Evolutionary conservation across 2,329 filamentous ascomycete species (phyloP).

Genomic region (Beauveria bassiana): DNA sequence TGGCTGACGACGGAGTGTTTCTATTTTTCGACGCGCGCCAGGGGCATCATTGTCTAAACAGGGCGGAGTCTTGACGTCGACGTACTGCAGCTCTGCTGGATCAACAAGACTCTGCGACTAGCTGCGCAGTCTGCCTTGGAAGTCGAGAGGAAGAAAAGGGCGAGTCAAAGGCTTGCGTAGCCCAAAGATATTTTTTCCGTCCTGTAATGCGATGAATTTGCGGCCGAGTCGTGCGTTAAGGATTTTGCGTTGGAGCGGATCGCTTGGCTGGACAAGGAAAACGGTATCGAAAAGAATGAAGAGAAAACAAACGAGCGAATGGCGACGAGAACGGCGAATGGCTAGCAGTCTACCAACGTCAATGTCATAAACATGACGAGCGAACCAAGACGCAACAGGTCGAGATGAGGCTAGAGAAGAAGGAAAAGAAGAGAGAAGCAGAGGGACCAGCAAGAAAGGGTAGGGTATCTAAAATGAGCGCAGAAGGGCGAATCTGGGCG

Average conservation of each 20-base stretch:
- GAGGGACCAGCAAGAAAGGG: background rate
- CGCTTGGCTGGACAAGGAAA: background rate
- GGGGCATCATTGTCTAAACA: constrained; percentile 13
- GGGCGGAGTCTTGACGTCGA: constrained; percentile 8
- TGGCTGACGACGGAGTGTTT: constrained; percentile 14
- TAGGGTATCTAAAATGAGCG: background rate
- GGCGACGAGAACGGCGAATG: background rate
- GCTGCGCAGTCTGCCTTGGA: background rate
- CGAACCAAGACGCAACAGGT: constrained; percentile 12
- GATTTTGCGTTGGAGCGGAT: constrained; percentile 3
- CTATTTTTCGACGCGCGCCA: constrained; percentile 15
- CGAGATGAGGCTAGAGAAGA: constrained; percentile 11
- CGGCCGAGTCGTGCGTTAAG: background rate
- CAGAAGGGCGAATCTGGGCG: background rate
- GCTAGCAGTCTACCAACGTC: constrained; percentile 3
- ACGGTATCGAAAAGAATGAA: background rate
- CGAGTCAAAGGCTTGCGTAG: background rate
- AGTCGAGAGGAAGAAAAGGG: background rate
- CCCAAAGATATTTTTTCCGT: background rate
- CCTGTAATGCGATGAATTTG: background rate
- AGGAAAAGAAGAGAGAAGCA: constrained; percentile 1
- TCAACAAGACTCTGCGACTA: background rate
- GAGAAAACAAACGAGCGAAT: constrained; percentile 11
- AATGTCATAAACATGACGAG: constrained; percentile 21
- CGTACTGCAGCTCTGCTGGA: background rate